Evolutionary conservation across 75 land plant species (phyloP).

Genomic region (Pseudotsuga menziesii): DNA sequence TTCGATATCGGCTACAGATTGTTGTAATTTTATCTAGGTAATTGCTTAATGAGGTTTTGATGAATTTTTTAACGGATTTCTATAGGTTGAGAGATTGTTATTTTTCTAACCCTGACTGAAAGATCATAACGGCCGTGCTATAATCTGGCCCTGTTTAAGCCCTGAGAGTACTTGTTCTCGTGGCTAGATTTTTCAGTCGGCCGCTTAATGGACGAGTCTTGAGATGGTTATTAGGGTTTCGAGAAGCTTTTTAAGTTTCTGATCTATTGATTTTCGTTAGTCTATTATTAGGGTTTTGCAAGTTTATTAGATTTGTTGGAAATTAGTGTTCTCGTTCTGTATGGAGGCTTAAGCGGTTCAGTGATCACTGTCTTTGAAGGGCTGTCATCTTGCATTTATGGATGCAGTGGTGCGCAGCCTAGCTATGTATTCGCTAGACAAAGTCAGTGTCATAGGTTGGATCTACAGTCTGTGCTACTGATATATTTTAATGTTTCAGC

Average conservation of each 20-base stretch:
- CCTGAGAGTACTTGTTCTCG: not conserved
- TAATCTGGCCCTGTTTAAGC: too few relatives aligned
- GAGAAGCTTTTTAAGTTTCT: too few relatives aligned
- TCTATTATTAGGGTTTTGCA: not conserved
- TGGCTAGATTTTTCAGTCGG: not conserved
- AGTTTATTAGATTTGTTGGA: not conserved
- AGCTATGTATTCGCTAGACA: not conserved
- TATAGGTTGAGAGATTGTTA: not conserved
- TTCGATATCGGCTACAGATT: not conserved
- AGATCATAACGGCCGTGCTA: too few relatives aligned
- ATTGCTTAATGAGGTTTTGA: not conserved
- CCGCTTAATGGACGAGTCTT: not conserved
- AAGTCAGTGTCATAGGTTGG: not conserved
- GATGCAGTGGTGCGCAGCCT: not conserved
- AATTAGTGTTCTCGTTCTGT: not conserved
- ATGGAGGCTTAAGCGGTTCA: not conserved
- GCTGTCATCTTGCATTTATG: conserved; percentile 5
- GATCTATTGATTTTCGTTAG: not conserved
- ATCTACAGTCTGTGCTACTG: conserved; percentile 7
- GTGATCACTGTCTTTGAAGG: not conserved
- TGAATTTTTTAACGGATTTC: not conserved
- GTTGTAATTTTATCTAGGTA: not conserved
- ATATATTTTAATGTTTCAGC: conserved; percentile 5
- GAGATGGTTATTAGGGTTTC: too few relatives aligned
- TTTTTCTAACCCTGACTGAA: not conserved